Evolutionary conservation across 1,284 basidiomycete genomes (phyloP).

Genomic region (Ceraceosorus bombacis): DNA sequence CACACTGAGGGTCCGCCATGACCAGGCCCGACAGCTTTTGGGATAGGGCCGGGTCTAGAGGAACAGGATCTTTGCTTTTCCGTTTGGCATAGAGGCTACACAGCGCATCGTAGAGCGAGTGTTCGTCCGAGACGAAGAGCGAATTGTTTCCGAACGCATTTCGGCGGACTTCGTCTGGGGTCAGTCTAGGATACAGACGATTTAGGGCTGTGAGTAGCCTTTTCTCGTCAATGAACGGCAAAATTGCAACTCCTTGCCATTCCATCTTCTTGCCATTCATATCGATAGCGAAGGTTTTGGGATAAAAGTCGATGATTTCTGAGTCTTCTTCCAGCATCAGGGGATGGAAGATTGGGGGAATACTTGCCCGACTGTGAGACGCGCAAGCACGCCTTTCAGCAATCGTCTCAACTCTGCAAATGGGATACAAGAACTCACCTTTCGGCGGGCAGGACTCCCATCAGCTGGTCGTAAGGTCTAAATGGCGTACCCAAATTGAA

Average conservation of each 20-base stretch:
- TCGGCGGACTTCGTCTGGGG: conserved; percentile 71
- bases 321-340: conserved; percentile 84
- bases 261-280: conserved; percentile 99
- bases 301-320: conserved; percentile 95
- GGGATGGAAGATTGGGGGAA: conserved; percentile 74
- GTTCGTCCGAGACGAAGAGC: conserved; percentile 76
- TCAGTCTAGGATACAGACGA: conserved; percentile 63
- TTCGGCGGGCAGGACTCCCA: conserved; percentile 94
- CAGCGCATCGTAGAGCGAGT: conserved; percentile 75
- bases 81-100: conserved; percentile 79
- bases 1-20: conserved; percentile 73
- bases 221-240: conserved; percentile 89
- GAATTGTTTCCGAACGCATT: conserved; percentile 80
- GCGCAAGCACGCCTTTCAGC: neutral
- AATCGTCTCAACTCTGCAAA: neutral
- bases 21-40: conserved; percentile 73
- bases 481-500: conserved; percentile 79
- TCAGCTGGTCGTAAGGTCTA: conserved; percentile 92
- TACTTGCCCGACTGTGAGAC: conserved; percentile 65
- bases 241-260: conserved; percentile 94
- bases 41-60: conserved; percentile 64
- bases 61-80: conserved; percentile 52
- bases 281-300: conserved; percentile 83
- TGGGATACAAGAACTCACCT: conserved; percentile 55
- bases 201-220: conserved; percentile 67